Evolutionary conservation across 2,329 filamentous ascomycete species (phyloP), one percentile per base, ranked within the genome.

Genomic region (Alternaria conjuncta): DNA sequence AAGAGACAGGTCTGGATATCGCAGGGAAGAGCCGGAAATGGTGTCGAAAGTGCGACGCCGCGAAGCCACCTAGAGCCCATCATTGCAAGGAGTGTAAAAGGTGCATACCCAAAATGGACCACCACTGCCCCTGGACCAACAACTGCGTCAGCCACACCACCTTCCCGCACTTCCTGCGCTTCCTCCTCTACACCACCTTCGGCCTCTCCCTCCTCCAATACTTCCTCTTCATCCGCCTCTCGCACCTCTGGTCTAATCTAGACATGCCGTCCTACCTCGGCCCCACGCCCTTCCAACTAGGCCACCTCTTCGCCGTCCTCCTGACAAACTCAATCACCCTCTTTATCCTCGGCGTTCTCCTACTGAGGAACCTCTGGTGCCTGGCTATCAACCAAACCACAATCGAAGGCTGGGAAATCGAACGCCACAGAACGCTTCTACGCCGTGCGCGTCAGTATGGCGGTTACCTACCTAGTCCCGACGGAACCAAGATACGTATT

Each of bases 61-160:
- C 88, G 12, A 96, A 96, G 75, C 92, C 93, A 2, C 88, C 90
- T 1, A 85, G 93, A 67, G 88, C 92, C 1, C 93, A 96, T 83
- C 93, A 96, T 83, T 96, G 93, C 82, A 90, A 89, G 66, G 87
- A 87, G 70, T 96, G 92, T 81, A 84, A 84, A 67, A 88, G 86
- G 71, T 94, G 92, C 79, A 87, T 94, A 53, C 90, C 91, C 41
- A 91, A 89, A 80, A 94, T 94, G 92, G 92, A 94, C 81, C 91
- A 94, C 81, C 92, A 96, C 82, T 96, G 92, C 75, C 92, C 92
- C 3, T 96, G 92, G 92, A 95, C 92, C 4, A 84, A 82, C 64
- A 95, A 94, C 80, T 96, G 93, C 82, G 91, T 96, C 57, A 94
- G 91, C 12, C 87, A 94, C 78, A 90, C 89, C 64, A 94, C 91